Conservation (phyloP, 2,329 filamentous ascomycete species). For the Aspergillus pseudoglaucus region DNA sequence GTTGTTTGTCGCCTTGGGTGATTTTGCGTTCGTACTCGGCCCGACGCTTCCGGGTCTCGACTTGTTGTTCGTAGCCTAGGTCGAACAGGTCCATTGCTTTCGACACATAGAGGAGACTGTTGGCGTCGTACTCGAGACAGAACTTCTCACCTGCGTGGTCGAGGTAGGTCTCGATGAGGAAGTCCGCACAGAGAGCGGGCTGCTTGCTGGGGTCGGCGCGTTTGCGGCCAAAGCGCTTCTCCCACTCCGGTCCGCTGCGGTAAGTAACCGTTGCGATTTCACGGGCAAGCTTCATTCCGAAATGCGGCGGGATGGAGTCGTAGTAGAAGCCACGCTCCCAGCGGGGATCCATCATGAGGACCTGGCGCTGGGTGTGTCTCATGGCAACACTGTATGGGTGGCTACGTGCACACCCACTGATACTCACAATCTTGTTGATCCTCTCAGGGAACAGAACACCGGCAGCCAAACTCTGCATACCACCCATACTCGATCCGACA, state of each 20-base stretch:
- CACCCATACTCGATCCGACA: conserved; percentile 95
- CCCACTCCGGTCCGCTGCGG: conserved; percentile 93
- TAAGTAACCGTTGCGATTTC: conserved; percentile 98
- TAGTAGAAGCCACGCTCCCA: conserved; percentile 97
- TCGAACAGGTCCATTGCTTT: conserved; percentile 99
- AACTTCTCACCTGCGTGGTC: conserved; percentile 98
- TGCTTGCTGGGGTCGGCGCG: conserved; percentile 79
- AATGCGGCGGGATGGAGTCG: conserved; percentile 77
- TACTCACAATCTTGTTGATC: conserved; percentile 75
- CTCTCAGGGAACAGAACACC: conserved; percentile 76
- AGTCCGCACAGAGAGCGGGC: conserved; percentile 92
- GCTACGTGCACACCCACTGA: conserved; percentile 87
- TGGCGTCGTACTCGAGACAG: conserved; percentile 91
- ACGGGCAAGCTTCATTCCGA: conserved; percentile 94
- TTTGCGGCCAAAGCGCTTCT: conserved; percentile 82
- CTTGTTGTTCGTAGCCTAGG: conserved; percentile 66
- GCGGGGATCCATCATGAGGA: conserved; percentile 97
- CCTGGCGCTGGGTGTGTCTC: conserved; percentile 94
- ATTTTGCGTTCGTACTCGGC: conserved; percentile 55
- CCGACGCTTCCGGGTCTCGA: conserved; percentile 56
- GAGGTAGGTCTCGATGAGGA: conserved; percentile 94
- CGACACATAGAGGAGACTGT: conserved; percentile 90
- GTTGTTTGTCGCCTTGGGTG: conserved; percentile 37
- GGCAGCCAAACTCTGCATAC: conserved; percentile 91
- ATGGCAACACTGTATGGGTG: conserved; percentile 98